Base-by-base conservation (phyloP, 2,329 filamentous ascomycete species). In the Blastomyces silverae region DNA sequence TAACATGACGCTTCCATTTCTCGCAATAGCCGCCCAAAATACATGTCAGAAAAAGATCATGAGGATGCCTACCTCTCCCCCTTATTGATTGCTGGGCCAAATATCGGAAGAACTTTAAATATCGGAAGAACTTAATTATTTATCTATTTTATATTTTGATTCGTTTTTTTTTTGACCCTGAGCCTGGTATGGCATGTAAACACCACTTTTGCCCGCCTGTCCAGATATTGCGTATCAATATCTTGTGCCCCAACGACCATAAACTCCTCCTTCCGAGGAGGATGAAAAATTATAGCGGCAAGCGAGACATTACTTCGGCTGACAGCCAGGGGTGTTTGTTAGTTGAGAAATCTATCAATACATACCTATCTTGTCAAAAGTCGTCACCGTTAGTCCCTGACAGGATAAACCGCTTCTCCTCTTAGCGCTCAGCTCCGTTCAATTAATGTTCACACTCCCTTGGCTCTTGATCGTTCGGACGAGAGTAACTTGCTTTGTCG, bases 11-110 rank as follows among this genome's bases (percentile, higher is more conserved):
- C 10, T 25, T 50, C 20, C 3, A 13, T 25, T 37, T 57, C 31
- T 57, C 53, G 53, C 53, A 31, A 37, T 31, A 57, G 53, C 53
- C 53, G 53, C 53, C 28, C 31, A 37, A 57, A 57, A 57, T 57
- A 57, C 31, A 57, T 50, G 48, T 50, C n/a, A 50, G 48, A 50
- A 25, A 50, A 25, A 5, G n/a, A 20, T 8, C 48, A 11, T 50
- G n/a, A 22, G 48, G 10, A 25, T 50, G 48, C n/a, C 20, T n/a
- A 8, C 20, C 17, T 8, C 44, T 46, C 17, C 7, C 17, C 15
- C 17, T n/a, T n/a, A 20, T 20, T 46, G 17, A 46, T 50, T n/a
- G 10, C 42, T 44, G 5, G 44, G 2, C n/a, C 20, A n/a, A 50
- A 50, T 50, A 13, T 5, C n/a, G 10, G n/a, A 50, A 13, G 48